phyloP scores from a whole-genome alignment of 2,329 filamentous ascomycete genomes.

The Myotisia sp. region DNA sequence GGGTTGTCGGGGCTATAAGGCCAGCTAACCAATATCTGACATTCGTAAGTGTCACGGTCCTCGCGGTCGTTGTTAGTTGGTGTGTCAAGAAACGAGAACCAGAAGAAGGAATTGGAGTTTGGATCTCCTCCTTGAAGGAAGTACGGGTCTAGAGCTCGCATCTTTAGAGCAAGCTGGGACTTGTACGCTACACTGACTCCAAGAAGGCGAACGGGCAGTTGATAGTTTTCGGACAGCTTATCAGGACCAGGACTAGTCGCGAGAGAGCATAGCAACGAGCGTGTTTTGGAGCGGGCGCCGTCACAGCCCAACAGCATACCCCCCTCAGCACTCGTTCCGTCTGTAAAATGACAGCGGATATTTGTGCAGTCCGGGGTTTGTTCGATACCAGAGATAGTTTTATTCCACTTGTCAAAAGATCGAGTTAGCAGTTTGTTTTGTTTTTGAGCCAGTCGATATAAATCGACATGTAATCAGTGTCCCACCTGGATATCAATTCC shows the following conservation, averaged over 20 bases:
- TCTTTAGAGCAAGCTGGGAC: conserved; percentile 28
- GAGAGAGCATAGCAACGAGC: conserved; percentile 20
- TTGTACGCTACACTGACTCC: conserved; percentile 34
- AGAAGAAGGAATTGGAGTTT: conserved; percentile 38
- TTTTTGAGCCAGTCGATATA: background rate
- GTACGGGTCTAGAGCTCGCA: conserved; percentile 38
- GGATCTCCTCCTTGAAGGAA: conserved; percentile 44
- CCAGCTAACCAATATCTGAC: conserved; percentile 42
- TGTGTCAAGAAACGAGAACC: conserved; percentile 29
- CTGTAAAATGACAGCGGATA: conserved; percentile 35
- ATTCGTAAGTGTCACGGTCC: conserved; percentile 27
- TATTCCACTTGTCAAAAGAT: conserved; percentile 26
- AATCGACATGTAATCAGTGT: background rate
- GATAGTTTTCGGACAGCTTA: conserved; percentile 18
- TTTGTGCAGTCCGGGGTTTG: conserved; percentile 17
- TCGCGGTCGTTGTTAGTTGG: conserved; percentile 22
- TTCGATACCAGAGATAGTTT: conserved; percentile 16
- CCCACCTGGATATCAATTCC: conserved; percentile 35
- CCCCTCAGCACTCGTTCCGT: conserved; percentile 31
- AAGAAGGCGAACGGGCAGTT: conserved; percentile 37
- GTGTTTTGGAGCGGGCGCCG: conserved; percentile 34
- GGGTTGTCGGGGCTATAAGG: conserved; percentile 27
- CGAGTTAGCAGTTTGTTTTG: background rate
- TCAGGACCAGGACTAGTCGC: background rate
- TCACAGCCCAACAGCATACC: conserved; percentile 39